Conservation (phyloP, 495 filamentous ascomycete genomes). For the Amphirosellinia nigrospora region DNA sequence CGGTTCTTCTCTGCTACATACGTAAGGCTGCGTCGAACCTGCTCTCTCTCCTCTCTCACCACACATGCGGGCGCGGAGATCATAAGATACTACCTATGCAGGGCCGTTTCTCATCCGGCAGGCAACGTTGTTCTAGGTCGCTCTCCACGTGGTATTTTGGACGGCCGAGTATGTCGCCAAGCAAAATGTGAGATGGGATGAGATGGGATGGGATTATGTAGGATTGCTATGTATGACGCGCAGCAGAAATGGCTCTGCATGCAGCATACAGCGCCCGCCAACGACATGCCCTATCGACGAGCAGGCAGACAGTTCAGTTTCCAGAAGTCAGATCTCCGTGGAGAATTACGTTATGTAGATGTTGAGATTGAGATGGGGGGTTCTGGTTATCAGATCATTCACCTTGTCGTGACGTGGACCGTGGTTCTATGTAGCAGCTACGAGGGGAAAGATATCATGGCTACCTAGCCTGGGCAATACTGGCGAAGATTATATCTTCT, state of each 20-base stretch:
- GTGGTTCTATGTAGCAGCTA: not conserved
- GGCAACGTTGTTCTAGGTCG: not conserved
- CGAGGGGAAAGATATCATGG: no score
- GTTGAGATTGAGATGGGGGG: not conserved
- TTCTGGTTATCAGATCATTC: not conserved
- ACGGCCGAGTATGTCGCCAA: no score
- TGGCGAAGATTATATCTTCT: not conserved
- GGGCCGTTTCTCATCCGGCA: not conserved
- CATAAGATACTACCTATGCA: constrained; percentile 5
- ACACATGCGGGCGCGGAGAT: not conserved
- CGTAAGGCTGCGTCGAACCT: not conserved
- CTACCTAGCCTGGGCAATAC: not conserved
- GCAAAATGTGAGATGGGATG: not conserved
- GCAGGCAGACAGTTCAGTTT: not conserved
- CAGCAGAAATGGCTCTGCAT: not conserved
- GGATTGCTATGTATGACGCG: not conserved
- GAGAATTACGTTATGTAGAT: not conserved
- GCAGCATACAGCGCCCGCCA: not conserved
- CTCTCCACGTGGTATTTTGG: constrained; percentile 15
- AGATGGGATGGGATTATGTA: not conserved
- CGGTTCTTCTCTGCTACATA: not conserved
- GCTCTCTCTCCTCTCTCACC: not conserved
- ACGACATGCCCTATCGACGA: not conserved
- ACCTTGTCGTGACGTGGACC: not conserved
- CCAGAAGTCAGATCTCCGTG: not conserved